Evolutionary conservation across 2,329 filamentous ascomycete genomes (phyloP).

Genomic region (Lachnellula occidentalis): DNA sequence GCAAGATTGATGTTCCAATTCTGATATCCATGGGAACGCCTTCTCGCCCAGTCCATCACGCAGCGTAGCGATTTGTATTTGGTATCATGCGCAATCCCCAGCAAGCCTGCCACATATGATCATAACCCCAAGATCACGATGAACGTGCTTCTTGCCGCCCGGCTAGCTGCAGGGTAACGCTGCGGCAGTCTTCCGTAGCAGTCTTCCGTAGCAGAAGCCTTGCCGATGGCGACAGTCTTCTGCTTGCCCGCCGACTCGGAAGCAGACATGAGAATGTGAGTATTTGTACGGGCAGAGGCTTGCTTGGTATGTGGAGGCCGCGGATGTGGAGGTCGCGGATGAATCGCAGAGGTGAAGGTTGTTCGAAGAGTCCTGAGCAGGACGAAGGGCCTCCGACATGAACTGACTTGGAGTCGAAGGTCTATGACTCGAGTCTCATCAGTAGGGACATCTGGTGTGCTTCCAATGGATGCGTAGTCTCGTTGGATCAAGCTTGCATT

Average conservation of each 20-base stretch:
- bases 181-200: conserved; percentile 49
- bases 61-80: conserved; percentile 53
- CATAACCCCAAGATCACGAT: conserved; percentile 59
- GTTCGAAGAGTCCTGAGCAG: conserved; percentile 57
- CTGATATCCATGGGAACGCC: conserved; percentile 65
- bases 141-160: conserved; percentile 46
- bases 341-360: conserved; percentile 56
- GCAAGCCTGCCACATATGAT: conserved; percentile 58
- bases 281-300: conserved; percentile 37
- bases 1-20: conserved; percentile 59
- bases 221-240: conserved; percentile 41
- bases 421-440: conserved; percentile 19
- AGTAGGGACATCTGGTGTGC: background rate
- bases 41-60: conserved; percentile 70
- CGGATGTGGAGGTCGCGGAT: conserved; percentile 61
- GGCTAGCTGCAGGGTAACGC: conserved; percentile 50
- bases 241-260: conserved; percentile 32
- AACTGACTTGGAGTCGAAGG: conserved; percentile 44
- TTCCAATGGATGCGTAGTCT: conserved; percentile 14
- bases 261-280: conserved; percentile 12
- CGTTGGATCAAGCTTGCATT: conserved; percentile 19
- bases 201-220: conserved; percentile 47
- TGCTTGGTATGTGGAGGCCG: no score
- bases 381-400: conserved; percentile 55
- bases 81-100: conserved; percentile 60